Evolutionary conservation across 495 filamentous ascomycete genomes (phyloP).

Genomic region (Diplogelasinospora grovesii): DNA sequence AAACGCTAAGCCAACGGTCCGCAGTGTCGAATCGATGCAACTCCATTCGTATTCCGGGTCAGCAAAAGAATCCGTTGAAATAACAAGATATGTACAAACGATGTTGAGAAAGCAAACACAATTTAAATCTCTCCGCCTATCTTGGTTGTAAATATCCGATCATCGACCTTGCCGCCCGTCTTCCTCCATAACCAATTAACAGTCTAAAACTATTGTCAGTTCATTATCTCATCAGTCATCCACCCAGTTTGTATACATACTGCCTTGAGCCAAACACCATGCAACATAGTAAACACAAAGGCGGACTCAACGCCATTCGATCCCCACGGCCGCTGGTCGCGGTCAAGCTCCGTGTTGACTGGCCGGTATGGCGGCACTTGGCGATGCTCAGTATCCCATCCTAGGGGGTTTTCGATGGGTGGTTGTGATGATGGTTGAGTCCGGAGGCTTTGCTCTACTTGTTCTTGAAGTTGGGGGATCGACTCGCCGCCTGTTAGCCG

Average conservation of each 20-base stretch:
- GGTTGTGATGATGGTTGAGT: constrained; percentile 6
- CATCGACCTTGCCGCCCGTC: constrained; percentile 39
- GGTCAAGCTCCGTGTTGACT: constrained; percentile 39
- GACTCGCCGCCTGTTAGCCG: constrained; percentile 29
- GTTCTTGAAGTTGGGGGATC: constrained; percentile 8
- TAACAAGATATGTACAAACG: background rate
- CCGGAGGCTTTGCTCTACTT: constrained; percentile 13
- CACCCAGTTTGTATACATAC: constrained; percentile 30
- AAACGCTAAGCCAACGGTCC: no score
- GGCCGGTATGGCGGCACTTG: constrained; percentile 46
- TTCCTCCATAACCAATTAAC: constrained; percentile 13
- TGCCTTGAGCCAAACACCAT: constrained; percentile 45
- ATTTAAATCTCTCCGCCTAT: constrained; percentile 46
- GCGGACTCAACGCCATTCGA: constrained; percentile 33
- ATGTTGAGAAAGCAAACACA: background rate
- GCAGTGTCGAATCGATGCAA: no score
- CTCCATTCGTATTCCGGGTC: no score
- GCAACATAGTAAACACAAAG: constrained; percentile 48
- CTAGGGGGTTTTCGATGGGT: constrained; percentile 19
- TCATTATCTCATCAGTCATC: background rate
- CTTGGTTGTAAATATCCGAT: constrained; percentile 39
- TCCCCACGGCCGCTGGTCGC: constrained; percentile 35
- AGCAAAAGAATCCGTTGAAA: background rate
- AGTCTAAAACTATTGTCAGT: constrained; percentile 4
- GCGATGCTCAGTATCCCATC: constrained; percentile 43